A percentile compares a stretch with the other conserved stretches of the same genome.
Conservation (phyloP, 2,329 filamentous ascomycete genomes). For the Microsporum ferrugineum region DNA sequence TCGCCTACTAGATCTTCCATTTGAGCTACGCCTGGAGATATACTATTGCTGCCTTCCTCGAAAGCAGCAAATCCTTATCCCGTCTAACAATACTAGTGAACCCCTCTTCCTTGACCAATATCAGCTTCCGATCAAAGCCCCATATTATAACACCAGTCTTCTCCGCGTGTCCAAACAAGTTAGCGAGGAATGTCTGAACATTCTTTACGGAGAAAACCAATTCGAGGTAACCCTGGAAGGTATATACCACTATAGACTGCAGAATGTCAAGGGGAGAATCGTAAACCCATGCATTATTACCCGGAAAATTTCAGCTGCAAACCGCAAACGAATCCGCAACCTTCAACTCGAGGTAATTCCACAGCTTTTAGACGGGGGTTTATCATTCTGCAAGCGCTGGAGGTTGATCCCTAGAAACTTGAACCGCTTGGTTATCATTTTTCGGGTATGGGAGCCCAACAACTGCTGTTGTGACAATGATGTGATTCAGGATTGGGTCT, state of each 20-base stretch:
- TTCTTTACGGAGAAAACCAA: not conserved
- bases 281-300: too few relatives aligned
- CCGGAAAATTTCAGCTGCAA: not conserved
- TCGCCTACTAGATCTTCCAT: not conserved
- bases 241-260: not conserved
- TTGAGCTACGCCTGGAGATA: not conserved
- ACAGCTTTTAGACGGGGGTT: not conserved
- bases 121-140: not conserved
- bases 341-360: not conserved
- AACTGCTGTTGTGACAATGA: too few relatives aligned
- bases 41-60: not conserved
- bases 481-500: too few relatives aligned
- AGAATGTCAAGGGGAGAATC: not conserved
- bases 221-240: not conserved
- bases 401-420: too few relatives aligned
- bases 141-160: not conserved
- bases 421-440: too few relatives aligned
- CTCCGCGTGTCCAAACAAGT: not conserved
- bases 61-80: not conserved
- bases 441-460: too few relatives aligned
- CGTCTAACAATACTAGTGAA: not conserved
- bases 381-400: not conserved
- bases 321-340: not conserved
- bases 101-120: not conserved
- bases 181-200: not conserved